Percentiles rank a stretch among this genome's conserved stretches.
Conservation (phyloP, 768 basidiomycete species). For the Phylloporus sp. region DNA sequence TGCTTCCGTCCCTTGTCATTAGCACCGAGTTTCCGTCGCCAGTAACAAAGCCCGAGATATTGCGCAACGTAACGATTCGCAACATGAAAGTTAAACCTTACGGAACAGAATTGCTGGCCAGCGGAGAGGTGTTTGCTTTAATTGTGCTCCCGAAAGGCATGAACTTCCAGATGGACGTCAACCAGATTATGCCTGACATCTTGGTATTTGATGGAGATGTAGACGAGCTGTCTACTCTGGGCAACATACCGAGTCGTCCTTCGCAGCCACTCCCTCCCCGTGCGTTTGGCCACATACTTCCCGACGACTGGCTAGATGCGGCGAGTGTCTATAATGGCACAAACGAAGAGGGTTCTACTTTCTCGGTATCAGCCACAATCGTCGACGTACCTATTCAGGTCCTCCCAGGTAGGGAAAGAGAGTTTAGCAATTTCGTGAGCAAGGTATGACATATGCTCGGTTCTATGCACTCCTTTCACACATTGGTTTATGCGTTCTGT, state of each 20-base stretch:
- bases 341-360: constrained; percentile 49
- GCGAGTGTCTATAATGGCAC: constrained; percentile 38
- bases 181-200: constrained; percentile 66
- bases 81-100: constrained; percentile 66
- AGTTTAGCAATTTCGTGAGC: constrained; percentile 69
- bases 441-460: constrained; percentile 55
- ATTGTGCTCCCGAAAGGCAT: constrained; percentile 69
- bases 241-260: constrained; percentile 41
- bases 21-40: constrained; percentile 61
- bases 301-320: constrained; percentile 60
- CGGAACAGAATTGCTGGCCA: constrained; percentile 51
- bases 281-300: constrained; percentile 73
- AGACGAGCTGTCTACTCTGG: constrained; percentile 29
- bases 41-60: constrained; percentile 54
- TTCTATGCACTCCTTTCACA: neutral
- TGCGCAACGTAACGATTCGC: constrained; percentile 67
- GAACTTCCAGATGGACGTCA: constrained; percentile 58
- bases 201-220: constrained; percentile 72
- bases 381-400: constrained; percentile 73
- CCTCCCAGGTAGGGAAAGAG: constrained; percentile 68
- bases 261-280: constrained; percentile 63
- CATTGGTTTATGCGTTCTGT: constrained; percentile 2
- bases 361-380: constrained; percentile 59
- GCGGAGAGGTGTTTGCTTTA: constrained; percentile 60
- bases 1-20: constrained; percentile 47